Evolutionary conservation across 192 early-diverging fungal species (phyloP).

Genomic region (Linnemannia zychae): DNA sequence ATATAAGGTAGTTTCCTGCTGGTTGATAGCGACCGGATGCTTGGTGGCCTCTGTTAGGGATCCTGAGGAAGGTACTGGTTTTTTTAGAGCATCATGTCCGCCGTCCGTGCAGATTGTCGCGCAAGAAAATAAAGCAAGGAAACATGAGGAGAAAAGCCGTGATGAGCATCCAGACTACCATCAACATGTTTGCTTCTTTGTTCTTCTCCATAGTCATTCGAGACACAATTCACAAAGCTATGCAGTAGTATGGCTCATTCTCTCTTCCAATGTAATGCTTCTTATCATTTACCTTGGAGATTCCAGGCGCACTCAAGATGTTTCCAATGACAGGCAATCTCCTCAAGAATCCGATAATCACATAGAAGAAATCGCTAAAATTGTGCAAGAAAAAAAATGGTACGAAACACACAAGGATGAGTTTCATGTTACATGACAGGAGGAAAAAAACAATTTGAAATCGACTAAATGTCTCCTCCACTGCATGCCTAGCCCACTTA

Average conservation of each 20-base stretch:
- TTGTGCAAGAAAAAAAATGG: background rate
- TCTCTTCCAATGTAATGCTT: background rate
- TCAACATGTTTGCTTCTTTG: background rate
- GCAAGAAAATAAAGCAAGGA: background rate
- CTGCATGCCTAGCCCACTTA: constrained; percentile 43
- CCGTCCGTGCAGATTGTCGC: background rate
- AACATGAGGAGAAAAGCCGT: background rate
- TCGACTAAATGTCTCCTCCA: no score
- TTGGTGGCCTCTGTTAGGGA: background rate
- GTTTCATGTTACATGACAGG: no score
- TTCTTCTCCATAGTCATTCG: background rate
- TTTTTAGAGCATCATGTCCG: background rate
- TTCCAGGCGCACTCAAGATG: constrained; percentile 85
- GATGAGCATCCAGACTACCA: background rate
- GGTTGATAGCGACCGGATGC: background rate
- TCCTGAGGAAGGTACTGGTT: constrained; percentile 33
- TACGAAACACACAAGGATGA: background rate
- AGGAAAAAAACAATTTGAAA: no score
- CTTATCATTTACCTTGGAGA: constrained; percentile 71
- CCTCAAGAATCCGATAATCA: constrained; percentile 89
- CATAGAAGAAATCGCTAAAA: constrained; percentile 95
- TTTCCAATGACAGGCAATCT: constrained; percentile 92
- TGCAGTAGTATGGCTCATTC: background rate
- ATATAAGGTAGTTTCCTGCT: background rate
- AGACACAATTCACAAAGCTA: background rate